Base-by-base conservation (phyloP, 192 early-diverging fungal species). In the Phycomyces nitens region DNA sequence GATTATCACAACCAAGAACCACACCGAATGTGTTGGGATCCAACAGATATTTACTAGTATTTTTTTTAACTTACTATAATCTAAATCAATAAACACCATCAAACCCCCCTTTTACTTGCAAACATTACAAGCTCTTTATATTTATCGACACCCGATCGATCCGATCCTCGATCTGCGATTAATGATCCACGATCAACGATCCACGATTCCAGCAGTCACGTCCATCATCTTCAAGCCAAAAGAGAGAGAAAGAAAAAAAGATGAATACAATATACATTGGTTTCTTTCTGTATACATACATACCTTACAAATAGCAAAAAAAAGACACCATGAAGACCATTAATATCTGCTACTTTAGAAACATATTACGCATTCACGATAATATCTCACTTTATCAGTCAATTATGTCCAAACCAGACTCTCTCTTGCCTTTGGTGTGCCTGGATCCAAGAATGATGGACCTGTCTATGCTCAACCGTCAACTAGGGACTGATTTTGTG, bases 11-110 rank as follows among this genome's bases (percentile, higher is more conserved):
- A 60, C 18, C 42, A 71, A 6, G 52, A 78, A 27, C 27, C 58
- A 14, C 64, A 64, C 14, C 73, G 79, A 10, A 77, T 77, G 53
- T 80, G 77, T 55, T 80, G 79, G 77, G 70, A 80, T 47, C 69
- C 75, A 4, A 72, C 72, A 16, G 60, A 68, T 3, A 66, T 80
- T 11, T 69, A 24, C 40, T 76, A 74, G 62, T 22, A 12, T 40
- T 20, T 50, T 9, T 20, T n/a, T n/a, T n/a, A n/a, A n/a, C n/a
- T n/a, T n/a, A n/a, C n/a, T n/a, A n/a, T n/a, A n/a, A n/a, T n/a
- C n/a, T n/a, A n/a, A n/a, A n/a, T n/a, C n/a, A n/a, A n/a, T n/a
- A n/a, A n/a, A n/a, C n/a, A n/a, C n/a, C n/a, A n/a, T n/a, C n/a
- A n/a, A n/a, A n/a, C n/a, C n/a, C n/a, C n/a, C n/a, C n/a, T n/a